Evolutionary conservation across 257 asterid genomes (phyloP).

Genomic region (Jacaranda copaia): DNA sequence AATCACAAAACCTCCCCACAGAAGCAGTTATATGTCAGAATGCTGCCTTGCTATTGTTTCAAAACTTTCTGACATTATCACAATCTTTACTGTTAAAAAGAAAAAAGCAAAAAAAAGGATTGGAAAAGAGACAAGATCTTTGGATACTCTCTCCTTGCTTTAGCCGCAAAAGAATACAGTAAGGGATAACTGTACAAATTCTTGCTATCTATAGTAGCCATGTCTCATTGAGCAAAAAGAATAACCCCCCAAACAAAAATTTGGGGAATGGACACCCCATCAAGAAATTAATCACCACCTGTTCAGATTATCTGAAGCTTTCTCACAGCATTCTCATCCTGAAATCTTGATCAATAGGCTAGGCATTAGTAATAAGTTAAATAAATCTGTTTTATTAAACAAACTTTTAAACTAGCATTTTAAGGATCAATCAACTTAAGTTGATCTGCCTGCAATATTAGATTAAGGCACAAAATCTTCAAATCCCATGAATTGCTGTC

Average conservation of each 20-base stretch:
- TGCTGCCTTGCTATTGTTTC: slow-evolving; percentile 26
- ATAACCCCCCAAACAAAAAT: slow-evolving; percentile 18
- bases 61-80: slow-evolving; percentile 10
- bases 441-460: neutral
- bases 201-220: slow-evolving; percentile 40
- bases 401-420: neutral
- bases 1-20: neutral
- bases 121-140: neutral
- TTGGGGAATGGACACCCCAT: slow-evolving; percentile 21
- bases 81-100: slow-evolving; percentile 17
- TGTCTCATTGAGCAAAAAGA: neutral
- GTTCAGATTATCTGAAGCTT: slow-evolving; percentile 44
- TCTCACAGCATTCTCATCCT: slow-evolving; percentile 50
- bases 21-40: neutral
- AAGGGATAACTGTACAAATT: slow-evolving; percentile 38
- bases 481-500: neutral
- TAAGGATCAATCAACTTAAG: neutral
- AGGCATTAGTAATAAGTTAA: neutral
- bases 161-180: slow-evolving; percentile 35
- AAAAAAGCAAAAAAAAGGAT: neutral
- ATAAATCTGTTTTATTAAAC: neutral
- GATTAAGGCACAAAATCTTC: neutral
- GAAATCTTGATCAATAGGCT: slow-evolving; percentile 38
- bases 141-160: slow-evolving; percentile 3
- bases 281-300: slow-evolving; percentile 10